Percentiles rank a stretch among this genome's conserved stretches.
These are phyloP conservation scores for Salix caprea DNA, from an alignment of 345 rosid species.

Conservation along the genomic window DNA sequence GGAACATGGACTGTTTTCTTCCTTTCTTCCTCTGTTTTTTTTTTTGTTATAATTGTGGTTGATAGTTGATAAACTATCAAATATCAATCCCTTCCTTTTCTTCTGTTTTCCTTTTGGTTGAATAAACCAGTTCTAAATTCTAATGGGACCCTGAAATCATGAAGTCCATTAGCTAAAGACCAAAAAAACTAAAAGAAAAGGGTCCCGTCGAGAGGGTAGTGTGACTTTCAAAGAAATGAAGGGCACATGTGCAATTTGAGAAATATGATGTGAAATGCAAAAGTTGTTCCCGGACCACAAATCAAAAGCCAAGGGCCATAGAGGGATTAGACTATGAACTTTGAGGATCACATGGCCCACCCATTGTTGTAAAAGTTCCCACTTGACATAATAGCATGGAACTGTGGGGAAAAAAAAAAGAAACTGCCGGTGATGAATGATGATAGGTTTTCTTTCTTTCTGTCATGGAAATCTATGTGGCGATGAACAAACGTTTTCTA, in stretches of 20 bases:
- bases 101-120: too few species aligned
- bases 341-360: neutral
- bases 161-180: neutral
- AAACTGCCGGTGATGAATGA: neutral
- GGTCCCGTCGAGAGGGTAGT: neutral
- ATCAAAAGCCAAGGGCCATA: neutral
- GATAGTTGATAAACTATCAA: too few species aligned
- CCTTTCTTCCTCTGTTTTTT: too few species aligned
- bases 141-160: neutral
- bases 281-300: neutral
- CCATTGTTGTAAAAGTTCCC: too few species aligned
- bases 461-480: slow-evolving; percentile 9
- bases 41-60: too few species aligned
- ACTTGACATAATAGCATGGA: neutral
- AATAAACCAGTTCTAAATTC: too few species aligned
- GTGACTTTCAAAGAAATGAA: neutral
- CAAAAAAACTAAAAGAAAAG: neutral
- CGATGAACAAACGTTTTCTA: slow-evolving; percentile 12
- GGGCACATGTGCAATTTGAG: neutral
- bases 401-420: neutral
- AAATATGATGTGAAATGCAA: slow-evolving; percentile 10
- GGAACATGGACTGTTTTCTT: too few species aligned
- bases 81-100: too few species aligned
- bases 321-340: neutral
- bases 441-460: neutral